These are phyloP conservation scores for Madurella fahalii DNA, from an alignment of 2,329 filamentous ascomycete genomes.

Conservation along the genomic window DNA sequence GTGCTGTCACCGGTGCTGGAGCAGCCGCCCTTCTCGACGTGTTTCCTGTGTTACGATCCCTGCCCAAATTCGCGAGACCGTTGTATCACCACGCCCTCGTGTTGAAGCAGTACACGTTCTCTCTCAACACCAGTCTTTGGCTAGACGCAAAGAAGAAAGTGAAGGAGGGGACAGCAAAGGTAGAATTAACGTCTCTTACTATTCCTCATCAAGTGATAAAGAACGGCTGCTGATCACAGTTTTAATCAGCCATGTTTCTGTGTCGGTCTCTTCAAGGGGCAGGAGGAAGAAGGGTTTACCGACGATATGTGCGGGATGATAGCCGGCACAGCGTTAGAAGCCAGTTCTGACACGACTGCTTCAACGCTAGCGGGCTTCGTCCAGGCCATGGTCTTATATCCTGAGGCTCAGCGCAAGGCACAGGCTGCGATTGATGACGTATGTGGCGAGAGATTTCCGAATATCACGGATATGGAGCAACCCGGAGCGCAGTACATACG, in stretches of 20 bases:
- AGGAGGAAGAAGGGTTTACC: slow-evolving; percentile 17
- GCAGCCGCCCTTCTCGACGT: slow-evolving; percentile 42
- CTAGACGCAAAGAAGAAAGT: slow-evolving; percentile 32
- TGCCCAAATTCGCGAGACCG: slow-evolving; percentile 40
- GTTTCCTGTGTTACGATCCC: slow-evolving; percentile 38
- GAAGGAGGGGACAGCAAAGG: background rate
- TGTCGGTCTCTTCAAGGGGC: slow-evolving; percentile 8
- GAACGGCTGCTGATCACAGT: no score
- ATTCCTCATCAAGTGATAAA: no score
- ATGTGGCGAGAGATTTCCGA: slow-evolving; percentile 36
- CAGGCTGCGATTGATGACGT: slow-evolving; percentile 38
- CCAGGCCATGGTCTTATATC: slow-evolving; percentile 41
- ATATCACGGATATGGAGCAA: slow-evolving; percentile 30
- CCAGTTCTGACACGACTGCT: slow-evolving; percentile 39
- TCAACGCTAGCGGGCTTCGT: slow-evolving; percentile 38
- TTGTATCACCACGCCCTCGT: slow-evolving; percentile 38
- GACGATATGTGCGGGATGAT: slow-evolving; percentile 30
- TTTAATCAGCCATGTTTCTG: slow-evolving; percentile 15
- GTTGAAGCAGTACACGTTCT: slow-evolving; percentile 34
- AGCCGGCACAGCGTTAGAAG: slow-evolving; percentile 31
- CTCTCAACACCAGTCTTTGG: slow-evolving; percentile 36
- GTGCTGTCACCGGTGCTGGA: slow-evolving; percentile 34
- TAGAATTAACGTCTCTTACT: background rate
- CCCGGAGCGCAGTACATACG: slow-evolving; percentile 38
- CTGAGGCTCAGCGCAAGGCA: slow-evolving; percentile 37